Evolutionary conservation across 163 green algal species (phyloP).

Genomic region (Scenedesmus sp.): DNA sequence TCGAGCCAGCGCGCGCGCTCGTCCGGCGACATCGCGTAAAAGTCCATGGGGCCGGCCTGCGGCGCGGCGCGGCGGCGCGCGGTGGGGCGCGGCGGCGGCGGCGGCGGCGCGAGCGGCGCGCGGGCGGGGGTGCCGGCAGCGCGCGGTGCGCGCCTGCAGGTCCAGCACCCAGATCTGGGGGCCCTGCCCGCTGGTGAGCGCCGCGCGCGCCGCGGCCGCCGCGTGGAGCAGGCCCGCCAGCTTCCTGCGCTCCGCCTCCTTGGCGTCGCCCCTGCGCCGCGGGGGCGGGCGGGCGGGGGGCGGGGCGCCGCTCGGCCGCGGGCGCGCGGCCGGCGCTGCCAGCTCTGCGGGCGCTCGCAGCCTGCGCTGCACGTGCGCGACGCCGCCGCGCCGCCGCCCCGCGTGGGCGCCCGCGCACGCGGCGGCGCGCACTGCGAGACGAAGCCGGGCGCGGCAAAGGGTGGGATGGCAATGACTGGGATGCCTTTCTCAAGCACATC

Average conservation of each 20-base stretch:
- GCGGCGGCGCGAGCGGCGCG: not conserved
- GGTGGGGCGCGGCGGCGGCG: not conserved
- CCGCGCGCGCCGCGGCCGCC: not conserved
- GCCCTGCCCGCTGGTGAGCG: not conserved
- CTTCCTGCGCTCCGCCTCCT: constrained; percentile 44
- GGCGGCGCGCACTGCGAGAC: constrained; percentile 27
- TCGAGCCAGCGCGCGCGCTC: constrained; percentile 36
- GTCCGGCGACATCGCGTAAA: constrained; percentile 13
- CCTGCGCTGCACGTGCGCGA: not conserved
- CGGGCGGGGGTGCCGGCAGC: not conserved
- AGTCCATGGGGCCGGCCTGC: constrained; percentile 31
- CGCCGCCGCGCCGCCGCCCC: too few species aligned
- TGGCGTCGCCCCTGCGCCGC: constrained; percentile 23
- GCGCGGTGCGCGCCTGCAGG: constrained; percentile 6
- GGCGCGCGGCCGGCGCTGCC: not conserved
- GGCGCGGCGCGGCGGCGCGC: too few species aligned
- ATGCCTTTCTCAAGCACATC: constrained; percentile 1
- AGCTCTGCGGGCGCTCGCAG: not conserved
- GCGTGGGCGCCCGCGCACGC: too few species aligned
- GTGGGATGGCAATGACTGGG: constrained; percentile 22
- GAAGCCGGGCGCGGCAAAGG: constrained; percentile 44
- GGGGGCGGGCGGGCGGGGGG: not conserved
- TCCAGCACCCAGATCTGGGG: constrained; percentile 27
- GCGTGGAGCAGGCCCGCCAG: constrained; percentile 1
- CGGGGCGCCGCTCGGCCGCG: too few species aligned